Evolutionary conservation across 208 protist species (phyloP), one percentile per base, ranked within the genome.

Genomic region (Leptomonas seymouri): DNA sequence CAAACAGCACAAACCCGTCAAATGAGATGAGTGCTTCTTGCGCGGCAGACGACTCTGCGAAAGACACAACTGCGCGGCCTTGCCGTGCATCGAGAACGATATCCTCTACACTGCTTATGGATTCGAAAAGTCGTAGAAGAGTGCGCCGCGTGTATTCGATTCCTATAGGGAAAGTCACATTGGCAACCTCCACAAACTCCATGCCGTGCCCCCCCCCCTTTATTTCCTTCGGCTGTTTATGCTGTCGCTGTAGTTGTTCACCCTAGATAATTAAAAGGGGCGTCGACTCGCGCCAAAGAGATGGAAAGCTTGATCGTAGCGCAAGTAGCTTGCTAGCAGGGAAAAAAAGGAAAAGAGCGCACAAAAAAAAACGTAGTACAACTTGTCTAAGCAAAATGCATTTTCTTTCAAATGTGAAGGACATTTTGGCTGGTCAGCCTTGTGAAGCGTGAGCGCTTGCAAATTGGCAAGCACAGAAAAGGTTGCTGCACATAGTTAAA

Each of bases 11-110:
- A 71, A 77, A 80, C 1, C 84, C 81, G 41, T 96, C 79, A 39
- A 96, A 67, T 48, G 61, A 63, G 23, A 93, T 28, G n/a, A 93
- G 71, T 14, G 88, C 87, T 36, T 86, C 73, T 59, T 96, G 90
- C 14, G 88, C 88, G 45, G 68, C 74, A 53, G 76, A 71, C 34
- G 84, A 80, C 58, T 92, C 85, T 5, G 34, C 36, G 69, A 93
- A 91, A 25, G 62, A 71, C 16, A 93, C 77, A 16, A 82, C 71
- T 8, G 87, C 87, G 34, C 82, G 77, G 65, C 77, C 69, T n/a
- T 30, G 50, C 34, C 31, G 39, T 39, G 48, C 71, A 56, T 91
- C 80, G n/a, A 95, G 44, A 16, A 95, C 66, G 31, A 95, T 69
- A 61, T 95, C 90, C 34, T 89, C 79, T 18, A 91, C 58, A 15